Percentiles rank a stretch among this genome's conserved stretches.
Conservation (phyloP, 768 basidiomycete species). For the Boletellus sp. region DNA sequence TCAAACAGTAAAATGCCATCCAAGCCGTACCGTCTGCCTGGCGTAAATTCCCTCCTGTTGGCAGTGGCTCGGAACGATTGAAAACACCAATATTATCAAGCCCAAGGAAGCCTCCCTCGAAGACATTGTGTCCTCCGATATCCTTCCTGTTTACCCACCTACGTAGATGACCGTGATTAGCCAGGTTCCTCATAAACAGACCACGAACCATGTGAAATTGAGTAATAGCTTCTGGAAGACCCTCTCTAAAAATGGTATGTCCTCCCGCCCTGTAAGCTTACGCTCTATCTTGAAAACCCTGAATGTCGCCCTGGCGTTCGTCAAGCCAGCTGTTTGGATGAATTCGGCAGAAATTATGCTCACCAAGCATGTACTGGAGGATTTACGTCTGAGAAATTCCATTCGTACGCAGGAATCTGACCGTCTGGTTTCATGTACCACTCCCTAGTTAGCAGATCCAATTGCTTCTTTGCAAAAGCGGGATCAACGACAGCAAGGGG, state of each 20-base stretch:
- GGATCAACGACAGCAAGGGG: constrained; percentile 96
- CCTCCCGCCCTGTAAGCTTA: constrained; percentile 88
- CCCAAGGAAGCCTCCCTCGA: constrained; percentile 97
- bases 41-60: constrained; percentile 89
- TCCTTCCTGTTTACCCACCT: constrained; percentile 99
- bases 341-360: constrained; percentile 11
- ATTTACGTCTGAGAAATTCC: constrained; percentile 99
- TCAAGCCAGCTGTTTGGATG: background rate
- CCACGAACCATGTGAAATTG: constrained; percentile 88
- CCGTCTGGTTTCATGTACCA: constrained; percentile 99
- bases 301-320: constrained; percentile 78
- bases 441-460: constrained; percentile 92
- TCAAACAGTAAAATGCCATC: constrained; percentile 99
- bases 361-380: constrained; percentile 98
- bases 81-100: constrained; percentile 98
- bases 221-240: constrained; percentile 97
- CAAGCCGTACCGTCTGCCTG: constrained; percentile 99
- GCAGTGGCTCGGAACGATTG: constrained; percentile 95
- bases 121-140: constrained; percentile 89
- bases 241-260: constrained; percentile 88
- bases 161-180: constrained; percentile 1
- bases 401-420: constrained; percentile 97
- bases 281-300: constrained; percentile 99
- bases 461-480: constrained; percentile 93
- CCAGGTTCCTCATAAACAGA: background rate